Evolutionary conservation across 2,329 filamentous ascomycete species (phyloP), one percentile per base, ranked within the genome.

Genomic region (Aspergillus jensenii): DNA sequence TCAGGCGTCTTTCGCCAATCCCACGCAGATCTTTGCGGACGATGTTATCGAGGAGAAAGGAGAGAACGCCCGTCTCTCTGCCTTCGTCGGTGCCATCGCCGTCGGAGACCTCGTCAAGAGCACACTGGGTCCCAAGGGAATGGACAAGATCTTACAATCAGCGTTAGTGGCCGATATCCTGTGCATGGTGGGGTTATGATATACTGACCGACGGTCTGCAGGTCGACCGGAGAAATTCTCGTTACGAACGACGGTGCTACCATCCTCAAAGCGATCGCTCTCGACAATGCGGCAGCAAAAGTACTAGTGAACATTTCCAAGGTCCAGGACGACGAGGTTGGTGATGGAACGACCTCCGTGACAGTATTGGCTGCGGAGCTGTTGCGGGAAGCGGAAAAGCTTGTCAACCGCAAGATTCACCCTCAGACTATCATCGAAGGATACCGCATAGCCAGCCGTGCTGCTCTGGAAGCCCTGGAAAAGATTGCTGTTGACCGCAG

Each of bases 341-440:
- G 95, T 72, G 95, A 99, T 74, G 95, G 95, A 59, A 99, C 95
- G 46, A 99, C 95, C 21, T 98, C 93, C n/a, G 95, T 99, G 56
- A 89, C 95, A 44, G 95, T 99, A 15, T 82, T 99, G 62, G 93
- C 95, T 40, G 95, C 95, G 59, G 95, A 99, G 81, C 85, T 99
- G 59, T 84, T 99, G 64, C 89, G 95, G 63, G 95, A 99, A 79
- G 95, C 95, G 48, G 95, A 99, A 82, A 93, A 96, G 81, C 85
- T 99, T 50, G 91, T 99, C 67, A 90, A 96, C 81, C 92, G 93
- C 82, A 98, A 98, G 81, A 97, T 99, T 69, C 95, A 99, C 78
- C 95, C 95, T 52, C 95, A 99, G 83, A 98, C 95, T 52, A 99
- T 99, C 77, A 99, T 99, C 72, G 95, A 99, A 73, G 95, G 95